phyloP scores from a whole-genome alignment of 2,329 filamentous ascomycete genomes.

The Microdochium trichocladiopsis region DNA sequence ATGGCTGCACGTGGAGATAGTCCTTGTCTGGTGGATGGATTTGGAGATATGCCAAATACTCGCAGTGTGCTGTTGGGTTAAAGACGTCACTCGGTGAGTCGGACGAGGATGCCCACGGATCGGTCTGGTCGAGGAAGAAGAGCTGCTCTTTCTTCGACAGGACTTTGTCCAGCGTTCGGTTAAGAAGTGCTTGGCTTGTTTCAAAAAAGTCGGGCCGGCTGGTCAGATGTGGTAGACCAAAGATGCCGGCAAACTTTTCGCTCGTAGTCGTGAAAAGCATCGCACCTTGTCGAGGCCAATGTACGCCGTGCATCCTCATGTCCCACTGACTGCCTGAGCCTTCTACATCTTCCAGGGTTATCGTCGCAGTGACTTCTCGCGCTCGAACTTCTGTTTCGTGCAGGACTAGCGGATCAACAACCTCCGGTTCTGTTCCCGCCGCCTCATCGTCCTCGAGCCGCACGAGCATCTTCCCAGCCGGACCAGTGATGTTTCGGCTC shows the following conservation, averaged over 20 bases:
- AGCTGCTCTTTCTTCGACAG: constrained; percentile 58
- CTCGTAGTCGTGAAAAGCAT: constrained; percentile 83
- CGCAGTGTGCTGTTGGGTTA: constrained; percentile 68
- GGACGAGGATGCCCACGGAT: constrained; percentile 71
- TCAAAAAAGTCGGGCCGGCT: constrained; percentile 49
- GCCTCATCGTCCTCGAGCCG: constrained; percentile 52
- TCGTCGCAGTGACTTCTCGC: constrained; percentile 61
- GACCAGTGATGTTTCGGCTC: constrained; percentile 74
- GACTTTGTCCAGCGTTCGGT: constrained; percentile 61
- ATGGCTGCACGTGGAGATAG: constrained; percentile 22
- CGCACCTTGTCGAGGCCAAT: constrained; percentile 75
- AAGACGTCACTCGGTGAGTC: constrained; percentile 52
- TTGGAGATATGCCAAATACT: constrained; percentile 83
- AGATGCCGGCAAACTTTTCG: constrained; percentile 90
- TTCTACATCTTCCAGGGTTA: constrained; percentile 66
- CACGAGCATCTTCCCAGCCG: constrained; percentile 61
- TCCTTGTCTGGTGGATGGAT: constrained; percentile 48
- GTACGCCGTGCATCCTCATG: constrained; percentile 73
- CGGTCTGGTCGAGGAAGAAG: constrained; percentile 47
- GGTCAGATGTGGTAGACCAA: constrained; percentile 78
- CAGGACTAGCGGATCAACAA: constrained; percentile 22
- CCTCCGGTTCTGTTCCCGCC: constrained; percentile 33
- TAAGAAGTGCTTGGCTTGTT: constrained; percentile 58
- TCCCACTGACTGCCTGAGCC: constrained; percentile 70
- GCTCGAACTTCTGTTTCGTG: constrained; percentile 44